Evolutionary conservation across 78 protist genomes (phyloP).

Genomic region (Dictyostelium citrinum): DNA sequence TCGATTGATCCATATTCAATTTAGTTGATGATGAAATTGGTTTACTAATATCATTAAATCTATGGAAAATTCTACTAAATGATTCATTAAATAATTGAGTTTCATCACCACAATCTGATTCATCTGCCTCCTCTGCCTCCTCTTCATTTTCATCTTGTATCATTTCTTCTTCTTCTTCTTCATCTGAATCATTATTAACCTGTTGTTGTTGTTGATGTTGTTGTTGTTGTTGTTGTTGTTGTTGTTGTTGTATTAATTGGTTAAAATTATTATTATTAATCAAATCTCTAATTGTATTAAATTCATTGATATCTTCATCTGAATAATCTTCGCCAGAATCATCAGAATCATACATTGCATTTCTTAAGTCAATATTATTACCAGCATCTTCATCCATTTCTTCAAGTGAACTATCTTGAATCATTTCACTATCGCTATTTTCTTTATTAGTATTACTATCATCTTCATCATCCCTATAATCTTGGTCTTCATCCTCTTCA

Average conservation of each 20-base stretch:
- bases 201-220: not conserved
- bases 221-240: not conserved
- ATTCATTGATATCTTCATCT: not conserved
- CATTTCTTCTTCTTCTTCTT: not conserved
- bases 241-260: not conserved
- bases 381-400: not conserved
- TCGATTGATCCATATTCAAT: not conserved
- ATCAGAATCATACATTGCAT: not conserved
- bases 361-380: not conserved
- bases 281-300: not conserved
- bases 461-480: not conserved
- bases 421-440: not conserved
- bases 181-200: not conserved
- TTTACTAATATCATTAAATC: not conserved
- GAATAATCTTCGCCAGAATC: not conserved
- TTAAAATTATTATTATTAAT: not conserved
- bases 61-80: not conserved
- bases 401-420: not conserved
- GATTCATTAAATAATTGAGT: not conserved
- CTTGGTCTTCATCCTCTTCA: not conserved
- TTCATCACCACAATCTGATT: not conserved
- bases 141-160: not conserved
- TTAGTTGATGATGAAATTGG: not conserved
- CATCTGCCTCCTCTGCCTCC: not conserved
- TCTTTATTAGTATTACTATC: not conserved